These are phyloP conservation scores for Nothophytophthora sp. DNA, from an alignment of 352 stramenopile species.

Conservation along the genomic window DNA sequence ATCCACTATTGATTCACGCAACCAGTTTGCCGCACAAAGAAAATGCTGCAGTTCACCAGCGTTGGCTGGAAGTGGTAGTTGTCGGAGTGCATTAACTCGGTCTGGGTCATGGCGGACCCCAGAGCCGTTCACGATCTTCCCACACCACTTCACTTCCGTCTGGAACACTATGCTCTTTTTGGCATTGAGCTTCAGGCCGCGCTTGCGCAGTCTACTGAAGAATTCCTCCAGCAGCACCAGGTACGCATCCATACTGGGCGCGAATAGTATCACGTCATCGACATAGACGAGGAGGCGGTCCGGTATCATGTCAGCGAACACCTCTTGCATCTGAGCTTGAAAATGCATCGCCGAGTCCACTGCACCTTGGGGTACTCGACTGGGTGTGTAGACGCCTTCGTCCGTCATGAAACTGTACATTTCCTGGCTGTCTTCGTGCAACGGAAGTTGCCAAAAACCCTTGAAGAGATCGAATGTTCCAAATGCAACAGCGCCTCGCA, in stretches of 20 bases:
- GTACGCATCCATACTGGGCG: conserved; percentile 1
- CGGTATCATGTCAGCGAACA: conserved; percentile 8
- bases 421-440: conserved; percentile 22
- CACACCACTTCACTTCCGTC: conserved; percentile 22
- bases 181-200: conserved; percentile 16
- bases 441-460: conserved; percentile 27
- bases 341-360: conserved; percentile 11
- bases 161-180: conserved; percentile 19
- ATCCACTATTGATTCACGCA: too few relatives aligned
- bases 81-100: too few relatives aligned
- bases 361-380: conserved; percentile 6
- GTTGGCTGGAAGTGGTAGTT: too few relatives aligned
- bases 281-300: conserved; percentile 23
- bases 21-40: too few relatives aligned
- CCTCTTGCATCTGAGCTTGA: conserved; percentile 11
- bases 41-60: too few relatives aligned
- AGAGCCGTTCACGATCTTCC: too few relatives aligned
- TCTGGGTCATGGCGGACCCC: too few relatives aligned
- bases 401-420: conserved; percentile 23
- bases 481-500: not conserved
- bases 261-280: conserved; percentile 25
- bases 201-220: conserved; percentile 7
- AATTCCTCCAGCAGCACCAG: conserved; percentile 7
- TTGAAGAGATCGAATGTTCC: conserved; percentile 22
- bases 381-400: conserved; percentile 15